Evolutionary conservation across 2,329 filamentous ascomycete species (phyloP).

Genomic region (Aspergillus flavus): DNA sequence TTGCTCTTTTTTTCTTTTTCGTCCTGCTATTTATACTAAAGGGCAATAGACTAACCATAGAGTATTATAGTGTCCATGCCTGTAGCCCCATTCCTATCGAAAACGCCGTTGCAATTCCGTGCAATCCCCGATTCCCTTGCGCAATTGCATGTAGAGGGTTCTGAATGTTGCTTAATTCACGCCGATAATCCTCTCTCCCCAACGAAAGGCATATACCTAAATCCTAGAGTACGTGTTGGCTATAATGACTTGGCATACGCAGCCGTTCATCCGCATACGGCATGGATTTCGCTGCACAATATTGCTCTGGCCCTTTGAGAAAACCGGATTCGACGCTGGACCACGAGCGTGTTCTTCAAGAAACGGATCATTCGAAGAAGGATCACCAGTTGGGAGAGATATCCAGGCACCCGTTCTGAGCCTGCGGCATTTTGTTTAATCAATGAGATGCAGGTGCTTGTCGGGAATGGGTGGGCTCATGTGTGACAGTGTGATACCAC

Average conservation of each 20-base stretch:
- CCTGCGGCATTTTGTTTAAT: conserved; percentile 57
- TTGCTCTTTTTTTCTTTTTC: no score
- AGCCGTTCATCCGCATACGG: conserved; percentile 18
- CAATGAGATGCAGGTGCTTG: conserved; percentile 49
- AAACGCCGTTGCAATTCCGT: conserved; percentile 60
- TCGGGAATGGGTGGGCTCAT: conserved; percentile 18
- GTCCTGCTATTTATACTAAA: not conserved
- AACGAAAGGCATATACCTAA: conserved; percentile 39
- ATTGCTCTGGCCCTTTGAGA: conserved; percentile 28
- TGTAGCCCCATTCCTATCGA: conserved; percentile 22
- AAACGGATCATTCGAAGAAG: conserved; percentile 32
- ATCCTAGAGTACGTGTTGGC: conserved; percentile 44
- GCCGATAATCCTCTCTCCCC: conserved; percentile 39
- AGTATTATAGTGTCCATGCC: conserved; percentile 47
- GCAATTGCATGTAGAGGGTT: conserved; percentile 63
- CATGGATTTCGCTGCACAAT: not conserved
- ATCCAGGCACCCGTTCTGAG: conserved; percentile 33
- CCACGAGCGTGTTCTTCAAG: conserved; percentile 36
- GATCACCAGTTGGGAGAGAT: conserved; percentile 41
- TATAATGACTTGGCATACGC: conserved; percentile 34
- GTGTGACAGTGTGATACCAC: conserved; percentile 1
- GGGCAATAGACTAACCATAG: conserved; percentile 18
- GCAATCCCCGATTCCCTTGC: conserved; percentile 65
- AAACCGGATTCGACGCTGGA: conserved; percentile 33
- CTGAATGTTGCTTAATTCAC: conserved; percentile 70